These are phyloP conservation scores for Penicillium parvum DNA, from an alignment of 495 filamentous ascomycete genomes.

Conservation along the genomic window DNA sequence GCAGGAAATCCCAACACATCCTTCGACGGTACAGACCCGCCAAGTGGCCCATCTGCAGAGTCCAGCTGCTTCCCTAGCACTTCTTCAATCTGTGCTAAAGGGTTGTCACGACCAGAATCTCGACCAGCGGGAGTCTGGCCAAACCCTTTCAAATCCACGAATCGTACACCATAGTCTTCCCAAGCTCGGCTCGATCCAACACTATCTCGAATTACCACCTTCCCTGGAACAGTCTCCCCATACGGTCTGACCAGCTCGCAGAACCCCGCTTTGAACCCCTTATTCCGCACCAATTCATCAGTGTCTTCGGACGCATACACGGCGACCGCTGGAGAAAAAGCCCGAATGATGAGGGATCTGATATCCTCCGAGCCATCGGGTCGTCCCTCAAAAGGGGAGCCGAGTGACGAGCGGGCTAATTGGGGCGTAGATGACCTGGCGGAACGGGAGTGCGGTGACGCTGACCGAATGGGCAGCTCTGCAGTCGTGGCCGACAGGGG, in stretches of 20 bases:
- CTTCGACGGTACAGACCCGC: constrained; percentile 33
- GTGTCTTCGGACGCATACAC: constrained; percentile 80
- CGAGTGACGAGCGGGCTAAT: constrained; percentile 53
- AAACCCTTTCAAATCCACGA: constrained; percentile 52
- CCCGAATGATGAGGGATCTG: constrained; percentile 68
- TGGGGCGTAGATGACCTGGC: constrained; percentile 57
- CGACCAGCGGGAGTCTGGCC: constrained; percentile 15
- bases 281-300: constrained; percentile 71
- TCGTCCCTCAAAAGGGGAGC: constrained; percentile 46
- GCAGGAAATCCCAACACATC: constrained; percentile 29
- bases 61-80: constrained; percentile 48
- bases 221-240: constrained; percentile 83
- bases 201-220: constrained; percentile 86
- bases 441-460: constrained; percentile 55
- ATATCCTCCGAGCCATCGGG: constrained; percentile 56
- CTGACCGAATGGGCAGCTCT: constrained; percentile 38
- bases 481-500: constrained; percentile 31
- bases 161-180: constrained; percentile 88
- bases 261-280: constrained; percentile 79
- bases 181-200: constrained; percentile 73
- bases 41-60: constrained; percentile 26
- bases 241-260: constrained; percentile 84
- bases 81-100: constrained; percentile 56
- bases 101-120: constrained; percentile 18
- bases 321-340: constrained; percentile 83